Evolutionary conservation across 2,329 filamentous ascomycete genomes (phyloP).

Genomic region (Ambrosiella beaveri): DNA sequence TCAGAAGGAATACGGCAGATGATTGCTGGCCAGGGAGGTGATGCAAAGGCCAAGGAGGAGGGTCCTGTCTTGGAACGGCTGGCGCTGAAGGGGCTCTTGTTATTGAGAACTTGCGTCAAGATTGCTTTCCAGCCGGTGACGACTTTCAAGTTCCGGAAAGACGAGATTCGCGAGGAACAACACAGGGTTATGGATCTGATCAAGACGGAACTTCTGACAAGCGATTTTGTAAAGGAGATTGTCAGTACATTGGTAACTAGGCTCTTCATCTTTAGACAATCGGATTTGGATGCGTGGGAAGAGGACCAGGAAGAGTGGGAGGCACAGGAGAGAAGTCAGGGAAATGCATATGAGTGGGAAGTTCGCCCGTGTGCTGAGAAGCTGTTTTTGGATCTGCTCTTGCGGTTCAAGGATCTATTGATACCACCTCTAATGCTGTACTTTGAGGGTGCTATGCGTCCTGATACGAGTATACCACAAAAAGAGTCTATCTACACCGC

Average conservation of each 20-base stretch:
- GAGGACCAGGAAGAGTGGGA: slow-evolving; percentile 95
- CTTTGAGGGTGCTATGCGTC: slow-evolving; percentile 59
- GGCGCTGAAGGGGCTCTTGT: slow-evolving; percentile 63
- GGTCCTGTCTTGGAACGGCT: slow-evolving; percentile 59
- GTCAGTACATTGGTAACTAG: slow-evolving; percentile 72
- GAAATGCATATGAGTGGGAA: slow-evolving; percentile 80
- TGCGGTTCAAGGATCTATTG: slow-evolving; percentile 71
- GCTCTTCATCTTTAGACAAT: slow-evolving; percentile 72
- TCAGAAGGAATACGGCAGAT: slow-evolving; percentile 37
- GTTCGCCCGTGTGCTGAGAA: slow-evolving; percentile 86
- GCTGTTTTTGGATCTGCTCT: slow-evolving; percentile 78
- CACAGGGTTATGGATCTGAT: slow-evolving; percentile 50
- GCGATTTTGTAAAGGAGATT: slow-evolving; percentile 61
- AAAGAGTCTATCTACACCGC: slow-evolving; percentile 94
- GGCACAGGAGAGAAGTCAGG: slow-evolving; percentile 66
- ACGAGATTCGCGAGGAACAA: slow-evolving; percentile 60
- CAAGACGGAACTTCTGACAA: slow-evolving; percentile 56
- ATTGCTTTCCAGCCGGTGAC: slow-evolving; percentile 69
- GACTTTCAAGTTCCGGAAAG: slow-evolving; percentile 67
- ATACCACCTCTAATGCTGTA: slow-evolving; percentile 65
- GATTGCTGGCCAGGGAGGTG: slow-evolving; percentile 19
- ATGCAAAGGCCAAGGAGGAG: slow-evolving; percentile 34
- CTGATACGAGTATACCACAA: slow-evolving; percentile 48
- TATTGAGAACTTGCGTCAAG: slow-evolving; percentile 66
- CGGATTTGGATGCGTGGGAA: slow-evolving; percentile 81